Evolutionary conservation across 768 basidiomycete genomes (phyloP).

Genomic region (Hericium coralloides): DNA sequence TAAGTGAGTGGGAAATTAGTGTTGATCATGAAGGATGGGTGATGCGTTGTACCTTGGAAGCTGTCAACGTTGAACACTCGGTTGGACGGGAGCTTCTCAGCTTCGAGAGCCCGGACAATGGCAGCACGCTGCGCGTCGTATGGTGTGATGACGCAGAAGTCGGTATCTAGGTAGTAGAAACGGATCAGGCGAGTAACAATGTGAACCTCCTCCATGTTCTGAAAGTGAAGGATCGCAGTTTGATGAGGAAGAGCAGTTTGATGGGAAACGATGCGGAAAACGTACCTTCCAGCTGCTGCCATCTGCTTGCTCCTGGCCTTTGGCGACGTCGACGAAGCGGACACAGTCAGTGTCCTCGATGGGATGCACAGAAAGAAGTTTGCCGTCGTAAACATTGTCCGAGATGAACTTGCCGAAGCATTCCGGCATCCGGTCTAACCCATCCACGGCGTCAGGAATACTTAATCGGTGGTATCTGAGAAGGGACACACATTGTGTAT

Average conservation of each 20-base stretch:
- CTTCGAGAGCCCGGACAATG: slow-evolving; percentile 29
- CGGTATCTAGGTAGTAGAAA: slow-evolving; percentile 27
- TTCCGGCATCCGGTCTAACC: slow-evolving; percentile 42
- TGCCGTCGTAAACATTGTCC: slow-evolving; percentile 28
- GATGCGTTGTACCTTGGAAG: slow-evolving; percentile 35
- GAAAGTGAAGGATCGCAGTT: background rate
- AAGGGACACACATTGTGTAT: slow-evolving; percentile 35
- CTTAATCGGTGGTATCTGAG: background rate
- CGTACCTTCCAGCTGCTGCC: slow-evolving; percentile 39
- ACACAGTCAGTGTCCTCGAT: slow-evolving; percentile 28
- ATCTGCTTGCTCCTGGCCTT: slow-evolving; percentile 27
- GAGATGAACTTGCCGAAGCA: slow-evolving; percentile 44
- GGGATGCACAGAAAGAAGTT: slow-evolving; percentile 30
- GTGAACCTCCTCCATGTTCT: slow-evolving; percentile 36
- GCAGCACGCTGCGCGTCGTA: slow-evolving; percentile 43
- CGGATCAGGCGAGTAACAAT: slow-evolving; percentile 33
- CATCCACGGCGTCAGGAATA: background rate
- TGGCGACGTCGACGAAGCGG: slow-evolving; percentile 34
- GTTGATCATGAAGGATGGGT: background rate
- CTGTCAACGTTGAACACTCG: slow-evolving; percentile 45
- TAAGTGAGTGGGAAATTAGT: background rate
- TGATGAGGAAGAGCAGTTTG: background rate
- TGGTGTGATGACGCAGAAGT: slow-evolving; percentile 42
- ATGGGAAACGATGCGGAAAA: background rate
- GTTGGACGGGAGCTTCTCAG: slow-evolving; percentile 24